These are phyloP conservation scores for Mortierella claussenii DNA, from an alignment of 192 early-diverging fungal genomes.

Conservation along the genomic window DNA sequence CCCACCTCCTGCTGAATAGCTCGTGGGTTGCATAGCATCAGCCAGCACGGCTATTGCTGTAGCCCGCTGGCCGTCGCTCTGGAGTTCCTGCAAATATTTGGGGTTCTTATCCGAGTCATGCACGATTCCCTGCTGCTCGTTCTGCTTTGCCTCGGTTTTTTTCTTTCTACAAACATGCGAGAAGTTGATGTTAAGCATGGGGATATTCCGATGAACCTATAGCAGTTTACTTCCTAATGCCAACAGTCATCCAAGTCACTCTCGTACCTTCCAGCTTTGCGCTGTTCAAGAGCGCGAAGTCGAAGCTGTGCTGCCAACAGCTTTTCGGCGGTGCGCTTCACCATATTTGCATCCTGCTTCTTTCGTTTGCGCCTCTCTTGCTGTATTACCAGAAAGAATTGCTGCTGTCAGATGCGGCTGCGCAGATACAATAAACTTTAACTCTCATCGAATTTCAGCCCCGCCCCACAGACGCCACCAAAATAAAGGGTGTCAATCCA, in stretches of 20 bases:
- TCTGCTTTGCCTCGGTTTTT: slow-evolving; percentile 51
- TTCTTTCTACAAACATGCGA: slow-evolving; percentile 25
- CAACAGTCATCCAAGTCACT: too few relatives aligned
- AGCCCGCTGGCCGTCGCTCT: not conserved
- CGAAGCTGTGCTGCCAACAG: slow-evolving; percentile 84
- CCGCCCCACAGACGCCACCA: too few relatives aligned
- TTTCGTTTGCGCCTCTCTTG: slow-evolving; percentile 61
- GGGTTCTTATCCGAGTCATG: slow-evolving; percentile 31
- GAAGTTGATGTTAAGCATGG: too few relatives aligned
- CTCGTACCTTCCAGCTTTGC: slow-evolving; percentile 51
- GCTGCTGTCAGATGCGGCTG: not conserved
- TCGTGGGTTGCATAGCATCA: not conserved
- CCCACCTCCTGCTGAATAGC: not conserved
- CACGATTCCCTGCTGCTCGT: slow-evolving; percentile 12
- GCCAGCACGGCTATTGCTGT: not conserved
- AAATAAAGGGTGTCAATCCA: too few relatives aligned
- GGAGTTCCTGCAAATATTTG: slow-evolving; percentile 10
- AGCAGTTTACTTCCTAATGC: too few relatives aligned
- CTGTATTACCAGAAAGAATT: slow-evolving; percentile 8
- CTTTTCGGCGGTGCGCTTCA: slow-evolving; percentile 84
- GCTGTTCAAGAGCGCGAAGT: slow-evolving; percentile 67
- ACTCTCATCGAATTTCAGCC: too few relatives aligned
- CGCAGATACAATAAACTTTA: not conserved
- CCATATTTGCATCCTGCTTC: slow-evolving; percentile 57
- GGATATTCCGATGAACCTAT: too few relatives aligned